These are phyloP conservation scores for Aspergillus persii DNA, from an alignment of 2,329 filamentous ascomycete species.

Conservation along the genomic window DNA sequence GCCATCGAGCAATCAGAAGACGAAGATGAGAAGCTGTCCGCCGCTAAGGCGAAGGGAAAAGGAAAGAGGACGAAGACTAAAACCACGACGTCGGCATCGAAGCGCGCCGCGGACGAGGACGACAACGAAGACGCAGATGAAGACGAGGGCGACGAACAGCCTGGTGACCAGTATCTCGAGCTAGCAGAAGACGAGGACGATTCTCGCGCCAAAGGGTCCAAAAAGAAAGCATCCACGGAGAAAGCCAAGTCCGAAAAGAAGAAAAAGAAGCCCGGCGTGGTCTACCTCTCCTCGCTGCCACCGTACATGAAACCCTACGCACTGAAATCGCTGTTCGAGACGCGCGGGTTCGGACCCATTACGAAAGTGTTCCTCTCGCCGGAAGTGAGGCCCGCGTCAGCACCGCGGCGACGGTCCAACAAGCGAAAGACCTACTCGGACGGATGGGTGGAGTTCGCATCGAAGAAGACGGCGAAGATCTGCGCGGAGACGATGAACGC, in stretches of 20 bases:
- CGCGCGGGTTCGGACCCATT: conserved; percentile 43
- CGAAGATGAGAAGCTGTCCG: conserved; percentile 5
- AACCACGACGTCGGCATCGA: background rate
- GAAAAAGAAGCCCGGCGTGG: conserved; percentile 41
- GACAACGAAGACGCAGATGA: conserved; percentile 5
- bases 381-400: conserved; percentile 25
- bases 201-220: background rate
- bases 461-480: conserved; percentile 45
- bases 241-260: conserved; percentile 29
- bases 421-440: conserved; percentile 46
- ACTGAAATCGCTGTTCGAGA: conserved; percentile 41
- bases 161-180: conserved; percentile 16
- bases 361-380: conserved; percentile 46
- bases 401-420: conserved; percentile 30
- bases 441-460: conserved; percentile 49
- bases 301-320: conserved; percentile 49
- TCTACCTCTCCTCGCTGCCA: conserved; percentile 47
- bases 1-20: conserved; percentile 11
- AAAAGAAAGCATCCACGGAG: conserved; percentile 14
- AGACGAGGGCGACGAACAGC: conserved; percentile 3
- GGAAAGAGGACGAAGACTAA: background rate
- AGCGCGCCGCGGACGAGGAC: conserved; percentile 9
- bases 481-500: conserved; percentile 48
- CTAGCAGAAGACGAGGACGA: conserved; percentile 4
- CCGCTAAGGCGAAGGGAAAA: conserved; percentile 17